Conservation (phyloP, 1,284 basidiomycete genomes). For the Cryptococcus deneoformans region DNA sequence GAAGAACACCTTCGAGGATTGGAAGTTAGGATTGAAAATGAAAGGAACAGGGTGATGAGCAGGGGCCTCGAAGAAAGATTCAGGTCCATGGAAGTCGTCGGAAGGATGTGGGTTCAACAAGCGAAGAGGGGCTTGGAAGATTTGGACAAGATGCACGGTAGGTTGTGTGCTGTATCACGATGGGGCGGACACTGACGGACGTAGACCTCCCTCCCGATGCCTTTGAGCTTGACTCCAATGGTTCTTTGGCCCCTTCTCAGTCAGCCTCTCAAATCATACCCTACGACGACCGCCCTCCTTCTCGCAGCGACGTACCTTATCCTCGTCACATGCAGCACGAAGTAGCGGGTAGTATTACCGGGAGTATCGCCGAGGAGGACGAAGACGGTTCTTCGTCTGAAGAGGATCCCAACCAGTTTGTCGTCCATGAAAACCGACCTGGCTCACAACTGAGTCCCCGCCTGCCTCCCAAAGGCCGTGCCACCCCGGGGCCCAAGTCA, state of each 20-base stretch:
- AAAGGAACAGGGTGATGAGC: conserved; percentile 50
- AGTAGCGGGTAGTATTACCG: conserved; percentile 37
- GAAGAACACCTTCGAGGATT: conserved; percentile 47
- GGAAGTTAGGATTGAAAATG: conserved; percentile 46
- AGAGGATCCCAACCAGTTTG: conserved; percentile 27
- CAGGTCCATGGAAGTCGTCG: conserved; percentile 48
- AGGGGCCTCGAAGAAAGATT: conserved; percentile 48
- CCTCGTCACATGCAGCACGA: conserved; percentile 13
- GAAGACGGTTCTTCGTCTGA: conserved; percentile 44
- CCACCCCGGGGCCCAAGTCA: conserved; percentile 17
- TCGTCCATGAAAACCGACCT: conserved; percentile 46
- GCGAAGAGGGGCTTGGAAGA: conserved; percentile 45
- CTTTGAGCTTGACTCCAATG: conserved; percentile 50
- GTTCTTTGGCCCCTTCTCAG: conserved; percentile 50
- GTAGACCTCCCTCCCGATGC: conserved; percentile 37
- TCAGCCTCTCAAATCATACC: conserved; percentile 46
- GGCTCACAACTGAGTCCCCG: conserved; percentile 10
- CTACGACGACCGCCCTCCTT: conserved; percentile 28
- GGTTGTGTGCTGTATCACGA: conserved; percentile 6
- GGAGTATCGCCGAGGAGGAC: conserved; percentile 47
- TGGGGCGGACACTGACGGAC: neutral
- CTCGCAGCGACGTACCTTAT: conserved; percentile 12
- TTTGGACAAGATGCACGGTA: conserved; percentile 39
- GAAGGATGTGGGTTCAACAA: conserved; percentile 48
- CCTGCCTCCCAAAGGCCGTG: conserved; percentile 1